Base-by-base conservation (phyloP, 2,329 filamentous ascomycete genomes). In the Aspergillus tanneri region DNA sequence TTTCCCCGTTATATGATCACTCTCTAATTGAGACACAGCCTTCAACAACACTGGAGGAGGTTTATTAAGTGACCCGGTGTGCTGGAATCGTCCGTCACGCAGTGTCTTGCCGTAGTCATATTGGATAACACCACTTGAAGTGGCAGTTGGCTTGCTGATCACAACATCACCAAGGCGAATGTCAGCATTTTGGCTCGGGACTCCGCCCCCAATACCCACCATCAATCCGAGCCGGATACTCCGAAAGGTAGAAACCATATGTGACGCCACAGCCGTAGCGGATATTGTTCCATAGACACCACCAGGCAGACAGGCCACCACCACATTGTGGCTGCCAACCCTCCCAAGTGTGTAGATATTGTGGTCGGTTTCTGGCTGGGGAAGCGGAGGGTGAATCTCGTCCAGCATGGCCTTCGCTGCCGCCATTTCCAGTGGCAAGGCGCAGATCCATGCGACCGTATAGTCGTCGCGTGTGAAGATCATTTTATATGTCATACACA, bases 361-460 rank as follows among this genome's bases (percentile, higher is more conserved):
- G 8, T 40, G 45, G 21, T 66, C 61, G n/a, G 38, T 18, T 7
- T 4, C 2, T 11, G 47, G 22, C 2, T 35, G 18, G 9, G 42
- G 22, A 7, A 55, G 43, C 10, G 38, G 19, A 11, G 40, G 43
- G 41, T 68, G 64, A 4, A 46, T 39, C 5, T 63, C 52, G 43
- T 69, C 64, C 2, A 70, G 50, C 61, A 66, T 62, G 6, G 43
- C 49, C 3, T 40, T 47, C 5, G 62, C 63, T 7, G 64, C 65
- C 3, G 54, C 57, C 51, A 62, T 50, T 40, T 69, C 64, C 7
- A 61, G 43, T 3, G 52, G 46, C 7, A 68, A 39, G 12, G 66
- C 63, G 48, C 65, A 68, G 18, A 69, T 57, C 59, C 62, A 68
- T 28, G 57, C 66, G 19, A 69, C 52, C 2, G 57, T 64, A 49